Evolutionary conservation across 78 protist genomes (phyloP).

Genomic region (Chrysochromulina parva): DNA sequence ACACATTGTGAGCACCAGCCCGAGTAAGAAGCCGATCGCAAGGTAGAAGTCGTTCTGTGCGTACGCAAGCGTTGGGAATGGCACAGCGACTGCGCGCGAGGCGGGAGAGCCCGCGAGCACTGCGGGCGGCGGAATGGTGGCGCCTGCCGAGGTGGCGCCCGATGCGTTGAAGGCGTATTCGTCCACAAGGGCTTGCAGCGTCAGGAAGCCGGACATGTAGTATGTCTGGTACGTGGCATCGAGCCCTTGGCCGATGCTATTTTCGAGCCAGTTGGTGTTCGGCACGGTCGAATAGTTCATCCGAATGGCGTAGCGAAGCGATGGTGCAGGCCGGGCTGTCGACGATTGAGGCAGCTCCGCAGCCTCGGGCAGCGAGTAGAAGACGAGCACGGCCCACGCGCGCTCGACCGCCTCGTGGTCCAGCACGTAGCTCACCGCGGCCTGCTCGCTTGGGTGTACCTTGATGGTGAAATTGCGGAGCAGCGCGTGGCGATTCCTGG

Average conservation of each 20-base stretch:
- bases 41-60: not conserved
- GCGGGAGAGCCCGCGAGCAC: not conserved
- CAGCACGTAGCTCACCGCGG: not conserved
- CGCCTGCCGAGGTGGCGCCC: no score
- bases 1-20: not conserved
- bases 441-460: not conserved
- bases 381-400: not conserved
- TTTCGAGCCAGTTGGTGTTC: not conserved
- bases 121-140: not conserved
- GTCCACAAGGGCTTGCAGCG: not conserved
- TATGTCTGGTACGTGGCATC: not conserved
- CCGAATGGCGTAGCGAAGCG: not conserved
- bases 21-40: not conserved
- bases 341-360: no score
- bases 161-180: no score
- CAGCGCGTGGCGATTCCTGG: no score
- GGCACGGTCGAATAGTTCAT: slow-evolving; percentile 8
- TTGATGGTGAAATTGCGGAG: not conserved
- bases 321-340: no score
- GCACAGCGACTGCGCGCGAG: not conserved
- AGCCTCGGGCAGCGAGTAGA: not conserved
- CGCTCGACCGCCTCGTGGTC: not conserved
- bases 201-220: not conserved
- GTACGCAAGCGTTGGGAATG: not conserved
- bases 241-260: not conserved